Conservation (phyloP, 1,284 basidiomycete species). For the Fomes fomentarius region DNA sequence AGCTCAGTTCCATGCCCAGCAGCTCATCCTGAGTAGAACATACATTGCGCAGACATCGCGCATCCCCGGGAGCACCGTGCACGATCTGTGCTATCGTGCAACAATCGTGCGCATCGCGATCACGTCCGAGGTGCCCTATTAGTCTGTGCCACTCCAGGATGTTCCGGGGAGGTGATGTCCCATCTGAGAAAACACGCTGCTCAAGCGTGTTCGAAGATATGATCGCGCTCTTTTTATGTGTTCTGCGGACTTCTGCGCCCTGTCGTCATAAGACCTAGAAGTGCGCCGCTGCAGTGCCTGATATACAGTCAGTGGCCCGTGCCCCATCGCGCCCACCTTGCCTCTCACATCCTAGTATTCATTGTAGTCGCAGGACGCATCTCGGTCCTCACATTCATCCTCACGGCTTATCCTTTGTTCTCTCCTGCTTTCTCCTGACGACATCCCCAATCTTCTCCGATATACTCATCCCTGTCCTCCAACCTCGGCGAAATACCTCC, state of each 20-base stretch:
- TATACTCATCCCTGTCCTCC: constrained; percentile 6
- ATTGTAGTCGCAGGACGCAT: constrained; percentile 6
- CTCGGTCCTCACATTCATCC: constrained; percentile 15
- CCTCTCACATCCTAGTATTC: constrained; percentile 8
- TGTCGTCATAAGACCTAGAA: constrained; percentile 36
- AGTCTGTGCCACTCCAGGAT: constrained; percentile 10
- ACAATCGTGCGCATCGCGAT: constrained; percentile 18
- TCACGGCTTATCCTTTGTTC: constrained; percentile 9
- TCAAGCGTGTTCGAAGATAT: constrained; percentile 21
- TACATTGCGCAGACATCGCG: not conserved
- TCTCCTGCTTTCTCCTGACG: constrained; percentile 6
- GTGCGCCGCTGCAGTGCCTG: constrained; percentile 12
- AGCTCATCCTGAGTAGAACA: not conserved
- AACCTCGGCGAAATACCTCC: not conserved
- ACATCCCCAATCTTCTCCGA: not conserved
- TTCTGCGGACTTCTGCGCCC: constrained; percentile 7
- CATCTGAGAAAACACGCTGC: constrained; percentile 28
- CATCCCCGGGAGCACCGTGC: not conserved
- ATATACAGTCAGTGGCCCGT: constrained; percentile 7
- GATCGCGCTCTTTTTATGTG: constrained; percentile 24
- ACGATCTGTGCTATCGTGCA: not conserved
- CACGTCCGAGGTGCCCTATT: constrained; percentile 13
- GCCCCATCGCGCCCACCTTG: constrained; percentile 14
- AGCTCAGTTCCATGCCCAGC: not conserved
- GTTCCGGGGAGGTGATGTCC: constrained; percentile 24